These are phyloP conservation scores for Boletellus ananas DNA, from an alignment of 768 basidiomycete genomes.

Conservation along the genomic window DNA sequence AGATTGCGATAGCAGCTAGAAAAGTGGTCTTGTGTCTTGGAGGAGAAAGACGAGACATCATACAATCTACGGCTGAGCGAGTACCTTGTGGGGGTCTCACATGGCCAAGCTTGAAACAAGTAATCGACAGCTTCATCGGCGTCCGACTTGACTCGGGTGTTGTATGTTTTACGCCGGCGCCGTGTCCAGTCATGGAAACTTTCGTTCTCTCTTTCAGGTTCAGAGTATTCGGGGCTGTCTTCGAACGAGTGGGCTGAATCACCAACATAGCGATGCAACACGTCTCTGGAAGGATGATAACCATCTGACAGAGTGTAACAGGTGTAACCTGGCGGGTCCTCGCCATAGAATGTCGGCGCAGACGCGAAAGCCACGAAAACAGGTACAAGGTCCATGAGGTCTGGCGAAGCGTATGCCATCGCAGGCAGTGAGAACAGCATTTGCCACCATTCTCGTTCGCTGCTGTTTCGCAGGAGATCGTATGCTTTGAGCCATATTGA, in stretches of 20 bases:
- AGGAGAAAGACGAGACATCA: not conserved
- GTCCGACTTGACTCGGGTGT: not conserved
- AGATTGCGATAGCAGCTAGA: conserved; percentile 15
- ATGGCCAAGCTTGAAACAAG: conserved; percentile 16
- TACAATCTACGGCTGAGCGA: not conserved
- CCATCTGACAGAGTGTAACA: conserved; percentile 8
- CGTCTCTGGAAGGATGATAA: conserved; percentile 5
- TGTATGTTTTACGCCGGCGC: not conserved
- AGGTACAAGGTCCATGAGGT: conserved; percentile 15
- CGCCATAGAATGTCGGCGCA: conserved; percentile 7
- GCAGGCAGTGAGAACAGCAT: conserved; percentile 30
- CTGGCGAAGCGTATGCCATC: conserved; percentile 25
- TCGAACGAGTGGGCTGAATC: not conserved
- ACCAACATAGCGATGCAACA: too few relatives aligned
- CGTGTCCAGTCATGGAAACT: not conserved
- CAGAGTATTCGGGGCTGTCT: conserved; percentile 4
- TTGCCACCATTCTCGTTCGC: not conserved
- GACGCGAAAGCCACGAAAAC: conserved; percentile 31
- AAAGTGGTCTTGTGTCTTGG: conserved; percentile 3
- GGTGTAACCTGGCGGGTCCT: conserved; percentile 1
- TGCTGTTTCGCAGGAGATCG: conserved; percentile 14
- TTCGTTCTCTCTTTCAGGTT: not conserved
- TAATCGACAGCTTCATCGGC: not conserved
- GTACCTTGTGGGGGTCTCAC: not conserved
- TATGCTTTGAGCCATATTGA: conserved; percentile 26